phyloP scores from a whole-genome alignment of 768 basidiomycete genomes.

The Leccinum boreale region DNA sequence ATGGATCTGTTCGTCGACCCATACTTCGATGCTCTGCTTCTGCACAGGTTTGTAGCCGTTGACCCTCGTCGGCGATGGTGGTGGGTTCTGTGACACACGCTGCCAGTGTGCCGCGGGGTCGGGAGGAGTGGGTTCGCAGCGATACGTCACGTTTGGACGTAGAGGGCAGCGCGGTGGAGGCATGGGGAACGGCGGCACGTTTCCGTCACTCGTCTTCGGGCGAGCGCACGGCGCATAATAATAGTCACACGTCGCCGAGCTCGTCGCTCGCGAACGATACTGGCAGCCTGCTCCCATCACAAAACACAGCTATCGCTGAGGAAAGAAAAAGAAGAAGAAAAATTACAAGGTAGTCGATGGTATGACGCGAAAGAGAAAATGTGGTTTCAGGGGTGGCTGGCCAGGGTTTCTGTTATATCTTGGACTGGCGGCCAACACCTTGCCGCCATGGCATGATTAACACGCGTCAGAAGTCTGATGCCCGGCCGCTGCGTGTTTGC shows the following conservation, averaged over 20 bases:
- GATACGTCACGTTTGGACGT: constrained; percentile 15
- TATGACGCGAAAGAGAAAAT: constrained; percentile 9
- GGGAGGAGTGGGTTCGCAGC: constrained; percentile 11
- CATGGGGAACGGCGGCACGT: constrained; percentile 8
- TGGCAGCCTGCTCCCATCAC: constrained; percentile 30
- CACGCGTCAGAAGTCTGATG: constrained; percentile 24
- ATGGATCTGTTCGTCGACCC: constrained; percentile 58
- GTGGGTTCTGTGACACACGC: constrained; percentile 26
- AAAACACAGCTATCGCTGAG: constrained; percentile 2
- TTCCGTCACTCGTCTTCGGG: constrained; percentile 22
- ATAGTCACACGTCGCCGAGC: constrained; percentile 18
- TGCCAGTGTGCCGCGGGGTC: constrained; percentile 23
- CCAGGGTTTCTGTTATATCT: constrained; percentile 29
- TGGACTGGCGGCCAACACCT: constrained; percentile 24
- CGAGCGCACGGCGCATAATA: constrained; percentile 14
- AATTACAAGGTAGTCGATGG: neutral
- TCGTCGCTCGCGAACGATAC: constrained; percentile 25
- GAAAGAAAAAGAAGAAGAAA: neutral
- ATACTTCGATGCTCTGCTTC: constrained; percentile 55
- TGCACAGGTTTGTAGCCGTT: constrained; percentile 37
- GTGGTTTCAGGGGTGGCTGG: constrained; percentile 16
- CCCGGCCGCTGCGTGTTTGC: constrained; percentile 19
- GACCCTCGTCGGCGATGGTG: constrained; percentile 30
- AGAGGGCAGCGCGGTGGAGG: constrained; percentile 22
- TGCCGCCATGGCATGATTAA: constrained; percentile 29